phyloP scores from a whole-genome alignment of 2,329 filamentous ascomycete species.

The Penicillium griseofulvum region DNA sequence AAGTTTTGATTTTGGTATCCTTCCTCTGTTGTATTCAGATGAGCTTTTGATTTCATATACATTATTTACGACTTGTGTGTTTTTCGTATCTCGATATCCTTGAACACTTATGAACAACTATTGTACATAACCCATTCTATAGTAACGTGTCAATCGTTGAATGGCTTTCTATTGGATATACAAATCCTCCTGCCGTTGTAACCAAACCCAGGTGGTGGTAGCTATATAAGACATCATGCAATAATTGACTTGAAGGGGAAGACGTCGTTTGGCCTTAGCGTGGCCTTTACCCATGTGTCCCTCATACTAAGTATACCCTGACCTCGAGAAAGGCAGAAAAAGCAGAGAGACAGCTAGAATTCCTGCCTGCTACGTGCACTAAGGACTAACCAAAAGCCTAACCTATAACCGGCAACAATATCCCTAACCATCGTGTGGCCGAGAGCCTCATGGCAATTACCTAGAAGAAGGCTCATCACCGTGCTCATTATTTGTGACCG shows the following conservation, averaged over 20 bases:
- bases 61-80: not conserved
- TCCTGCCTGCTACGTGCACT: not conserved
- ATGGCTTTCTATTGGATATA: not conserved
- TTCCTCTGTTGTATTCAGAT: not conserved
- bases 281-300: no score
- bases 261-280: not conserved
- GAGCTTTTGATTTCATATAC: not conserved
- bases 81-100: not conserved
- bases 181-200: not conserved
- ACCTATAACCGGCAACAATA: no score
- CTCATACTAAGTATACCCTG: not conserved
- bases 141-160: not conserved
- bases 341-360: not conserved
- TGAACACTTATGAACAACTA: not conserved
- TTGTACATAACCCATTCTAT: constrained; percentile 1
- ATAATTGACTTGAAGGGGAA: not conserved
- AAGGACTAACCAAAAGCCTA: not conserved
- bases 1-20: not conserved
- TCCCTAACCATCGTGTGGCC: not conserved
- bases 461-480: not conserved
- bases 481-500: not conserved
- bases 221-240: not conserved
- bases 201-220: not conserved
- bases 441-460: not conserved
- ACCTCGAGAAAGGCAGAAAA: not conserved